A percentile compares a stretch with the other conserved stretches of the same genome.
Conservation (phyloP, 257 asterid species). For the Gentiana straminea region DNA sequence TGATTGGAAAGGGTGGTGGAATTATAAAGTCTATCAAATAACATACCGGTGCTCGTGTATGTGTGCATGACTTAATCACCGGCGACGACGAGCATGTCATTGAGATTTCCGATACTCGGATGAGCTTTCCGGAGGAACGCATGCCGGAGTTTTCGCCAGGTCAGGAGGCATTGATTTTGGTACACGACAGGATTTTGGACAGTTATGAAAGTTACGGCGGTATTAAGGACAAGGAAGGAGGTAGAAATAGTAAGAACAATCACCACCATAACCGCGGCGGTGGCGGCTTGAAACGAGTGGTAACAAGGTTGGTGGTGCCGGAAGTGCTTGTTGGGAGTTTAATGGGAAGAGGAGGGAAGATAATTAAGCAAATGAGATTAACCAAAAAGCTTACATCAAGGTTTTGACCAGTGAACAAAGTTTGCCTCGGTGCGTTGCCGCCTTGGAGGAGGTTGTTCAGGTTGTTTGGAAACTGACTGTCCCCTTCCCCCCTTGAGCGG, state of each 20-base stretch:
- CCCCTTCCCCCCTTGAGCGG: no score
- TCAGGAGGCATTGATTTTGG: slow-evolving; percentile 72
- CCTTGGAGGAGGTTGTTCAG: slow-evolving; percentile 95
- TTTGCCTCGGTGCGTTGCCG: slow-evolving; percentile 65
- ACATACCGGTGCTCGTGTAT: no score
- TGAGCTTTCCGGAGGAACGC: slow-evolving; percentile 66
- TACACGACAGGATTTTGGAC: slow-evolving; percentile 72
- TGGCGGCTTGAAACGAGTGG: no score
- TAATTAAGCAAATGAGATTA: slow-evolving; percentile 78
- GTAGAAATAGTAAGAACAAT: neutral
- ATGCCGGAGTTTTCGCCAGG: slow-evolving; percentile 64
- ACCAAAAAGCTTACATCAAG: slow-evolving; percentile 80
- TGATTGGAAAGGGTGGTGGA: no score
- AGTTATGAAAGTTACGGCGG: slow-evolving; percentile 21
- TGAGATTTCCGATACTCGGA: slow-evolving; percentile 61
- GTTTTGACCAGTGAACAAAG: slow-evolving; percentile 65
- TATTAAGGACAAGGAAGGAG: slow-evolving; percentile 7
- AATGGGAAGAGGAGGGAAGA: slow-evolving; percentile 87
- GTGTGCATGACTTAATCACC: no score
- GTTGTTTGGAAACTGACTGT: slow-evolving; percentile 24
- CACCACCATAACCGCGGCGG: neutral
- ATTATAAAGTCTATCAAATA: no score
- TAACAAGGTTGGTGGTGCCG: no score
- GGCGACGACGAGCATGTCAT: no score
- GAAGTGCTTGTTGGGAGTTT: no score